Evolutionary conservation across 805 yeast genomes (phyloP), one percentile per base, ranked within the genome.

Genomic region (Sugiyamaella boreocaroliniensis): DNA sequence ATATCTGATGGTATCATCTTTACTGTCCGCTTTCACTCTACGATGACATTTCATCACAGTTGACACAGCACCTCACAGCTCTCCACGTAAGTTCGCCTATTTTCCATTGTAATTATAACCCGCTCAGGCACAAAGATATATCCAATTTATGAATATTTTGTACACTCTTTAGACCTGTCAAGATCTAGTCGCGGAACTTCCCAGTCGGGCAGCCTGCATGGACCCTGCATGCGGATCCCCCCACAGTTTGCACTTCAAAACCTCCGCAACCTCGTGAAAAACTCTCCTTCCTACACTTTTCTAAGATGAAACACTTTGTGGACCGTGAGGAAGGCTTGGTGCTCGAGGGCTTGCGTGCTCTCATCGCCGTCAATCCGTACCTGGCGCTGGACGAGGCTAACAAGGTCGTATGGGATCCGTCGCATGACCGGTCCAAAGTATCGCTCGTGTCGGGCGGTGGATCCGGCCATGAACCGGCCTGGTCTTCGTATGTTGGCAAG

Each of bases 391-490:
- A 41, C 26, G 15, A 40, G n/a, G 12, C 47, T n/a, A 45, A 48
- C 34, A 40, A 42, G 15, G 47, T 48, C 10, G 20, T 48, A 7
- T 48, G 26, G 20, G 34, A 48, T 29, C 51, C 51, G 15, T 41
- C 26, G 15, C 51, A 48, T 14, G 19, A 22, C 22, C 22, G 3
- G 9, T 20, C 40, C 29, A 70, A 50, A 62, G 85, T 89, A 44
- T 78, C 87, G 4, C 62, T 90, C 48, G 71, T 90, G 26, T 82
- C 96, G 32, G 97, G 97, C 54, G 98, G 98, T 51, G 97, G 97
- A 22, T 82, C 90, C 11, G 98, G 98, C 46, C 98, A 90, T 65
- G 98, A 90, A 69, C 97, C 97, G 26, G 76, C 89, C 4, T 97
- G 90, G 64, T 89, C 88, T 8, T 97, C 96, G 0, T 90, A 82